Conservation (phyloP, 2,329 filamentous ascomycete genomes). For the Incumbomyces delicatus region DNA sequence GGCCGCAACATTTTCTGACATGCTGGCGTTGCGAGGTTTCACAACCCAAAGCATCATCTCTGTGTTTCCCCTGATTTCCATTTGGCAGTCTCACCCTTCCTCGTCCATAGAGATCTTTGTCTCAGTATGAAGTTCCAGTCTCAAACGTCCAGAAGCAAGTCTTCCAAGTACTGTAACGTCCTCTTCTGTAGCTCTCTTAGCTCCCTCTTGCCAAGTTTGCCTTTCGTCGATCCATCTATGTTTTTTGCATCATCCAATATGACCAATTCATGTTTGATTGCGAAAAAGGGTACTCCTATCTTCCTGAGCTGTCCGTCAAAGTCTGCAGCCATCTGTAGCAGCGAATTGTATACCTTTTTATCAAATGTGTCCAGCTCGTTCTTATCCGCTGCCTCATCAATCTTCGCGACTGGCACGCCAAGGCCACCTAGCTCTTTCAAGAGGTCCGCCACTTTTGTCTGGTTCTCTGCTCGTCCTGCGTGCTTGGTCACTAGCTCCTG, state of each 20-base stretch:
- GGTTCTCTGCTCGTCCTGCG: constrained; percentile 40
- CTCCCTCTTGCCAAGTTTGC: constrained; percentile 31
- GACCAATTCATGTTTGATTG: constrained; percentile 38
- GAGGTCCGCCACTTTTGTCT: constrained; percentile 45
- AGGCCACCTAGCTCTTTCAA: constrained; percentile 29
- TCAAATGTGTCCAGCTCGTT: constrained; percentile 51
- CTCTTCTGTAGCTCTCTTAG: constrained; percentile 35
- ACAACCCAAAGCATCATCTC: no score
- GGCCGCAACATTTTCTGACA: no score
- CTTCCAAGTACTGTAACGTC: constrained; percentile 43
- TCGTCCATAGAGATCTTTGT: no score
- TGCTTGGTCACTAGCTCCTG: constrained; percentile 44
- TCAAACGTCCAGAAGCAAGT: constrained; percentile 33
- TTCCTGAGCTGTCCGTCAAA: constrained; percentile 47
- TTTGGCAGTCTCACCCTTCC: no score
- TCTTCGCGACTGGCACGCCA: constrained; percentile 6
- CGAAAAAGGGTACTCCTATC: constrained; percentile 54
- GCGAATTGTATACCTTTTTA: constrained; percentile 52
- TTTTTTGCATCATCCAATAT: constrained; percentile 20
- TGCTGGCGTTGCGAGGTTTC: no score
- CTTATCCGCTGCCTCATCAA: constrained; percentile 31
- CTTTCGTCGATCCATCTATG: constrained; percentile 16
- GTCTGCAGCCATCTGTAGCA: constrained; percentile 49
- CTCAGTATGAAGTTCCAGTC: no score
- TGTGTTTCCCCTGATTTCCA: no score